A percentile compares a stretch with the other conserved stretches of the same genome.
Evolutionary conservation across 1,284 basidiomycete species (phyloP).

Genomic region (Malassezia vespertilionis): DNA sequence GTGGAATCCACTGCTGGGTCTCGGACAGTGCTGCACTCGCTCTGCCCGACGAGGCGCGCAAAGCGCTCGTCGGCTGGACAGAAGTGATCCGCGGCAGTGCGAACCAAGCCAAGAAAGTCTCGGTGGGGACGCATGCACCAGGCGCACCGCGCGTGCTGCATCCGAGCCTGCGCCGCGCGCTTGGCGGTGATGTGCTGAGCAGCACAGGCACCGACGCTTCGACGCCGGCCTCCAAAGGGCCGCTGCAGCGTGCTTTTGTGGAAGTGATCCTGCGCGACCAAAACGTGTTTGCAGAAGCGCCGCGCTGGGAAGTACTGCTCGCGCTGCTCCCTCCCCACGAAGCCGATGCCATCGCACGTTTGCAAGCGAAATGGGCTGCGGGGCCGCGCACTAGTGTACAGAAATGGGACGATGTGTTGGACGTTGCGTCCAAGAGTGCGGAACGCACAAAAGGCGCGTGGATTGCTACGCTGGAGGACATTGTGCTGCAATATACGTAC

Average conservation of each 20-base stretch:
- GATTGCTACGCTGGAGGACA: constrained; percentile 57
- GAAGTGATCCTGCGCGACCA: constrained; percentile 72
- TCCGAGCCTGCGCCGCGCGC: constrained; percentile 37
- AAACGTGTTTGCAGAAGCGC: constrained; percentile 64
- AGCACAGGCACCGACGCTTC: constrained; percentile 35
- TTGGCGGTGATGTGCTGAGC: constrained; percentile 21
- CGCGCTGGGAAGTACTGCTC: constrained; percentile 66
- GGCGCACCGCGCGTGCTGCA: constrained; percentile 54
- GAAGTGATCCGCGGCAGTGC: constrained; percentile 70
- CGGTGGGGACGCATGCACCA: constrained; percentile 51
- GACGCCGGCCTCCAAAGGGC: constrained; percentile 11
- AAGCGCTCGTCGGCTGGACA: constrained; percentile 72
- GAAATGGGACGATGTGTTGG: constrained; percentile 65
- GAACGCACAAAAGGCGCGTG: constrained; percentile 35
- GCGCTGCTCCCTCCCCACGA: constrained; percentile 57
- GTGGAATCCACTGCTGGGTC: constrained; percentile 97
- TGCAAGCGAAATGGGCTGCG: constrained; percentile 59
- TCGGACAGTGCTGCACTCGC: constrained; percentile 77
- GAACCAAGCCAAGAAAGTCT: constrained; percentile 73
- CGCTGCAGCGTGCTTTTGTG: constrained; percentile 55
- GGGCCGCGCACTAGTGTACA: constrained; percentile 28
- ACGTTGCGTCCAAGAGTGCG: constrained; percentile 35
- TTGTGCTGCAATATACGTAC: constrained; percentile 88
- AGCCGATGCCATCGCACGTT: constrained; percentile 26
- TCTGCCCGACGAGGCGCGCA: constrained; percentile 81